Evolutionary conservation across 306 rosid genomes (phyloP), one percentile per base, ranked within the genome.

Genomic region (Sesbania bispinosa): DNA sequence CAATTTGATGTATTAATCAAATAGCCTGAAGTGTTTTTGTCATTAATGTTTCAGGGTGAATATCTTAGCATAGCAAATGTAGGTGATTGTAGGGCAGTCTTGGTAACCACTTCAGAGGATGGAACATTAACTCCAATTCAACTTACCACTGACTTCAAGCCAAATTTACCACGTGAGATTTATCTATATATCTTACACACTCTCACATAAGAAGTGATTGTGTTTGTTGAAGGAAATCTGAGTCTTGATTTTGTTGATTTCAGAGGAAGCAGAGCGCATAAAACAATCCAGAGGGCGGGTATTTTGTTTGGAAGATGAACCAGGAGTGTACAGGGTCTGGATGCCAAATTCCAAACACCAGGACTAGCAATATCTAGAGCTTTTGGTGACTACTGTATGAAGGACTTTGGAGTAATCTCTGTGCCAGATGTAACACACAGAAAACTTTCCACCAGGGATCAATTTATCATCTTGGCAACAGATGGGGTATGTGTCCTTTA

Each of bases 361-460:
- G 96, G 96, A 15, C 75, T 90, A 30, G 92, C 96, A 58, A 47
- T 90, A 35, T 90, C 94, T 10, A 84, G 96, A 67, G 90, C 96
- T 24, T 79, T 88, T 58, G 96, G 96, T 32, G 96, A 90, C 39
- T 76, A 84, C 33, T 82, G 90, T 43, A 75, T 86, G 2, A 90
- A 90, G 80, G 88, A 86, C 26, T 88, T 77, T 71, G 96, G 96
- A 36, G 76, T 90, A 10, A 82, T 90, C 41, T 90, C 94, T 65
- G 76, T 77, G 67, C 94, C 96, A 27, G 82, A 83, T 4, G 90
- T 90, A 11, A 86, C 82, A 10, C 88, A 82, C 5, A 88, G 75
- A 64, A 77, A 70, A 27, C 68, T 90, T 41, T 73, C 85, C 50
- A 14, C 48, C 61, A 66, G 14, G 35, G 94, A 90, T 77, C 91